phyloP scores from a whole-genome alignment of 2,329 filamentous ascomycete species.

The Venturia aucupariae region DNA sequence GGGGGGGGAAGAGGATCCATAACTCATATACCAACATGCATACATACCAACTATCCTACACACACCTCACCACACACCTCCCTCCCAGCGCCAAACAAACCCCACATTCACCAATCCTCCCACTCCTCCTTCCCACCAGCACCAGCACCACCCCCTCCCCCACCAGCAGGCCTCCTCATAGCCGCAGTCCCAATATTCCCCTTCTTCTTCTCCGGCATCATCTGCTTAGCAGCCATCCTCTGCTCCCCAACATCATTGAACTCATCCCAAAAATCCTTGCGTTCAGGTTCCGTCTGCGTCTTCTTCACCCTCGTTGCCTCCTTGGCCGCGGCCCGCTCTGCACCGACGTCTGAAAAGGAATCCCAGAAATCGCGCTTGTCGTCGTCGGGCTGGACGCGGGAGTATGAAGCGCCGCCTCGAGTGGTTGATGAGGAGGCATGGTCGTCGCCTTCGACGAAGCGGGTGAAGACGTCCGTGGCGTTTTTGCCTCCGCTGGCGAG shows the following conservation, averaged over 20 bases:
- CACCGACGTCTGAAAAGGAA: slow-evolving; percentile 32
- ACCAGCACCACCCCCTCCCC: slow-evolving; percentile 20
- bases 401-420: slow-evolving; percentile 16
- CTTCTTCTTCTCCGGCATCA: slow-evolving; percentile 30
- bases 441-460: slow-evolving; percentile 73
- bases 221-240: slow-evolving; percentile 18
- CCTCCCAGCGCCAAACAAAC: no score
- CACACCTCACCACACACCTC: no score
- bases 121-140: slow-evolving; percentile 32
- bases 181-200: slow-evolving; percentile 55
- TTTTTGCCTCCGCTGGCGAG: slow-evolving; percentile 54
- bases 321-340: slow-evolving; percentile 19
- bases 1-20: no score
- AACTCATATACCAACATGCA: neutral
- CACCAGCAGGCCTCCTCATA: slow-evolving; percentile 32
- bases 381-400: slow-evolving; percentile 17
- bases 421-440: slow-evolving; percentile 24
- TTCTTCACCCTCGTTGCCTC: slow-evolving; percentile 13
- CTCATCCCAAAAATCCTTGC: slow-evolving; percentile 46
- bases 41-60: neutral
- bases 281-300: slow-evolving; percentile 26
- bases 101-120: slow-evolving; percentile 41
- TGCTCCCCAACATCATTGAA: slow-evolving; percentile 28
- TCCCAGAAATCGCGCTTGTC: slow-evolving; percentile 48
- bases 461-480: slow-evolving; percentile 70